Evolutionary conservation across 257 asterid genomes (phyloP).

Genomic region (Coffea eugenioides): DNA sequence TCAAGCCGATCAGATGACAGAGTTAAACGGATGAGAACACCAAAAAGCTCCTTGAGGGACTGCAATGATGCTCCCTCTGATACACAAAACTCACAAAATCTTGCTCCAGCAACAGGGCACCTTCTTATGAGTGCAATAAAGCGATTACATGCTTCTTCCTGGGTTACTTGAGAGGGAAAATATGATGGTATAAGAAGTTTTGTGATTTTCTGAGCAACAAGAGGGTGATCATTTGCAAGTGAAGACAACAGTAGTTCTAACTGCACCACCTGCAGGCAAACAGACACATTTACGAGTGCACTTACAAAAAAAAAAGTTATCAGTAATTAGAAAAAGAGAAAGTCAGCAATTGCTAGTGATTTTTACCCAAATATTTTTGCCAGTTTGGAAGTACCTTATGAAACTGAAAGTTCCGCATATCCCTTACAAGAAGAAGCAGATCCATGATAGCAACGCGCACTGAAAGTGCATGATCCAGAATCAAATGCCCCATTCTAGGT

Average conservation of each 20-base stretch:
- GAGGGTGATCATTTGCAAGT: conserved; percentile 79
- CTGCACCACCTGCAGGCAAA: conserved; percentile 61
- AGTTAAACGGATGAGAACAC: conserved; percentile 47
- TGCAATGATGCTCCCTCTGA: conserved; percentile 69
- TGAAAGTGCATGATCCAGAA: conserved; percentile 54
- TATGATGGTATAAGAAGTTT: conserved; percentile 90
- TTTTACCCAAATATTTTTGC: conserved; percentile 9
- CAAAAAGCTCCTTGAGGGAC: conserved; percentile 63
- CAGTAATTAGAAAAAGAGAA: conserved; percentile 18
- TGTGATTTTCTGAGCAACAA: conserved; percentile 76
- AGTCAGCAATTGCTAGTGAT: conserved; percentile 6
- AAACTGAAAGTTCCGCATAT: conserved; percentile 70
- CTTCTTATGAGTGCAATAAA: conserved; percentile 74
- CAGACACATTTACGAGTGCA: neutral
- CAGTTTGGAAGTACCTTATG: conserved; percentile 61
- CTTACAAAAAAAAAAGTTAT: conserved; percentile 3
- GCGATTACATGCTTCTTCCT: conserved; percentile 89
- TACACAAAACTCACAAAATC: conserved; percentile 83
- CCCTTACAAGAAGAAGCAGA: conserved; percentile 74
- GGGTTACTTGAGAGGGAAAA: conserved; percentile 66
- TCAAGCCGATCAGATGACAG: conserved; percentile 50
- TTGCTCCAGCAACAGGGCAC: conserved; percentile 85
- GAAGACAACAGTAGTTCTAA: conserved; percentile 59
- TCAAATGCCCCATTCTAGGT: conserved; percentile 79
- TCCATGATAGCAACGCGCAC: conserved; percentile 77